A percentile compares a stretch with the other conserved stretches of the same genome.
phyloP scores from a whole-genome alignment of 1,139 yeast species.

The Hansenula lynferdii region DNA sequence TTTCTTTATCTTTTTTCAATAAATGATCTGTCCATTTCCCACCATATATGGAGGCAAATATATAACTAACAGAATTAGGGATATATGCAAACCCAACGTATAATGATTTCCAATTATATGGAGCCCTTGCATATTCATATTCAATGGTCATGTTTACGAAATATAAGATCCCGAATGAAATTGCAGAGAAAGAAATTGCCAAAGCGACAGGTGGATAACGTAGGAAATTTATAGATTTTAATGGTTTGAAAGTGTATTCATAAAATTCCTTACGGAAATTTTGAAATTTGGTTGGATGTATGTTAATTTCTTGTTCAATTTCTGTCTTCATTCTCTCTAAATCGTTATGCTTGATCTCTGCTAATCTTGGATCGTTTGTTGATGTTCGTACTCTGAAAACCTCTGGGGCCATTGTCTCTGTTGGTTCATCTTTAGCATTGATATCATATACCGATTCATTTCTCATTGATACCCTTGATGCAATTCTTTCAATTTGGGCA shows the following conservation, averaged over 20 bases:
- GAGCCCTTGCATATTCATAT: slow-evolving; percentile 53
- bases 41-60: slow-evolving; percentile 68
- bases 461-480: slow-evolving; percentile 14
- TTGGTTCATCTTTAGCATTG: slow-evolving; percentile 10
- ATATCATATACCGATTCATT: slow-evolving; percentile 7
- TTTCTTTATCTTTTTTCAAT: slow-evolving; percentile 48
- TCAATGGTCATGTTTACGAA: slow-evolving; percentile 74
- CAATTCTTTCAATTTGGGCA: slow-evolving; percentile 12
- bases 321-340: slow-evolving; percentile 24
- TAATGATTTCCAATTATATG: slow-evolving; percentile 64
- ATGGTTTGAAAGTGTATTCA: slow-evolving; percentile 40
- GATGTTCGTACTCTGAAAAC: slow-evolving; percentile 26
- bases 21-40: slow-evolving; percentile 76
- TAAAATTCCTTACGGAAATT: slow-evolving; percentile 27
- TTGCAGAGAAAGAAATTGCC: slow-evolving; percentile 59
- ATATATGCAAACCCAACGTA: slow-evolving; percentile 74
- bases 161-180: slow-evolving; percentile 65
- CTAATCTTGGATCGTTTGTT: slow-evolving; percentile 19
- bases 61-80: slow-evolving; percentile 77
- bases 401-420: slow-evolving; percentile 25
- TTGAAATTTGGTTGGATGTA: slow-evolving; percentile 11
- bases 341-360: slow-evolving; percentile 24
- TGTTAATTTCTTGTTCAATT: slow-evolving; percentile 20
- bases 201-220: slow-evolving; percentile 70
- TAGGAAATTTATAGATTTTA: slow-evolving; percentile 46